These are phyloP conservation scores for Hamamelis virginiana DNA, from an alignment of 164 flowering plant species.

Conservation along the genomic window DNA sequence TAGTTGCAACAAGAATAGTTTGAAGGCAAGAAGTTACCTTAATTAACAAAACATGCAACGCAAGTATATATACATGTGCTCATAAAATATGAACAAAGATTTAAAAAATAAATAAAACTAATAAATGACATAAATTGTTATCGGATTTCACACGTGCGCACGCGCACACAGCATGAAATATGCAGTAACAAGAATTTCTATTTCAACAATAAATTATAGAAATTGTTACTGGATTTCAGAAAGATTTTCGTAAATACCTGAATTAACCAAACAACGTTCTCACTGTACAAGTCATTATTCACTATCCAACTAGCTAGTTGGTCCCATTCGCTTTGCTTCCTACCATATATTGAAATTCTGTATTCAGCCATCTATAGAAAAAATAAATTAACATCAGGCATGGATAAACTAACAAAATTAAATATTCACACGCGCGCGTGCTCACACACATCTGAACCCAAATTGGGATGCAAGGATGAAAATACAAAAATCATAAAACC, in stretches of 20 bases:
- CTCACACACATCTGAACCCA: background rate
- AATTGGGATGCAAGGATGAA: no score
- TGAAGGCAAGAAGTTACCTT: no score
- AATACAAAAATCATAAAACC: no score
- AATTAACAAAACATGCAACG: no score
- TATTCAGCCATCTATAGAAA: slow-evolving; percentile 94
- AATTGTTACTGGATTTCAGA: background rate
- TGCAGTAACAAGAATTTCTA: no score
- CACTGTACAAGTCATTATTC: slow-evolving; percentile 86
- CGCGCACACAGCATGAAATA: no score
- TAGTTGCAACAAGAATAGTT: no score
- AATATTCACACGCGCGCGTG: background rate
- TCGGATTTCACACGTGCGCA: no score
- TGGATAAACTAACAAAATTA: background rate
- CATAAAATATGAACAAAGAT: no score
- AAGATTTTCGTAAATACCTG: slow-evolving; percentile 50
- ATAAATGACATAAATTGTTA: no score
- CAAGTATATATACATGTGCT: no score
- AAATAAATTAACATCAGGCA: slow-evolving; percentile 1
- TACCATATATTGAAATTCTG: slow-evolving; percentile 93
- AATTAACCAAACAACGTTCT: slow-evolving; percentile 92
- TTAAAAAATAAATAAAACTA: no score
- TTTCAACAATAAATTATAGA: background rate
- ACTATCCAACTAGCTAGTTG: slow-evolving; percentile 98
- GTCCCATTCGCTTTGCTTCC: slow-evolving; percentile 99